Evolutionary conservation across 1,284 basidiomycete species (phyloP), one percentile per base, ranked within the genome.

Genomic region (Leccinum huronense): DNA sequence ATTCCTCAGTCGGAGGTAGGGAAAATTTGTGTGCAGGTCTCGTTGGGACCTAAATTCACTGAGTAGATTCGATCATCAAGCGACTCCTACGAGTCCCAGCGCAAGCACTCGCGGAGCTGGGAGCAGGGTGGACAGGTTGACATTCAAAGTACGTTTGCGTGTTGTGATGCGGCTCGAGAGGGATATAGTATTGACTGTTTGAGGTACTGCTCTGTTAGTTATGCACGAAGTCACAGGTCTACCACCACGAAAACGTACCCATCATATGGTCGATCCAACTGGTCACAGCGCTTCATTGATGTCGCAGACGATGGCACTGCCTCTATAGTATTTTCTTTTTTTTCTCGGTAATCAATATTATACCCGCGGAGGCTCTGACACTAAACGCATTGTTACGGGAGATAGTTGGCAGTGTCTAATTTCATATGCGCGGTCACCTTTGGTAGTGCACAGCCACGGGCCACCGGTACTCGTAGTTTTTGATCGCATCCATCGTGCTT

Each of bases 81-180:
- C 76, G 81, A 84, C 73, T 76, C 77, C 68, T 78, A 75, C 70
- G 79, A 82, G 69, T 70, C 69, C 66, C 77, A 77, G 68, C 79
- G 86, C 74, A 86, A 87, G 70, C 85, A 86, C 75, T 78, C 80
- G 69, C 80, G 86, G 68, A 82, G 77, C 63, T 86, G 85, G 85
- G 86, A 86, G 66, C 83, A 81, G 70, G 75, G 72, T 68, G 75
- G 77, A 56, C 84, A 81, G 63, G 71, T 85, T 71, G 69, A 71
- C 64, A 68, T 71, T 57, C 69, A 67, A 6, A 63, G 73, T 77
- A 51, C 36, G 71, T 68, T 30, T 45, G 63, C 63, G 61, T 64
- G 67, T 71, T 68, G 69, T 63, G 64, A 66, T 62, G 23, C 23
- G 63, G 65, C 56, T 48, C 19, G n/a, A 64, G 67, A 69, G 65